A percentile compares a stretch with the other conserved stretches of the same genome.
Evolutionary conservation across 441 rosid species (phyloP).

Genomic region (Mallotus japonicus): DNA sequence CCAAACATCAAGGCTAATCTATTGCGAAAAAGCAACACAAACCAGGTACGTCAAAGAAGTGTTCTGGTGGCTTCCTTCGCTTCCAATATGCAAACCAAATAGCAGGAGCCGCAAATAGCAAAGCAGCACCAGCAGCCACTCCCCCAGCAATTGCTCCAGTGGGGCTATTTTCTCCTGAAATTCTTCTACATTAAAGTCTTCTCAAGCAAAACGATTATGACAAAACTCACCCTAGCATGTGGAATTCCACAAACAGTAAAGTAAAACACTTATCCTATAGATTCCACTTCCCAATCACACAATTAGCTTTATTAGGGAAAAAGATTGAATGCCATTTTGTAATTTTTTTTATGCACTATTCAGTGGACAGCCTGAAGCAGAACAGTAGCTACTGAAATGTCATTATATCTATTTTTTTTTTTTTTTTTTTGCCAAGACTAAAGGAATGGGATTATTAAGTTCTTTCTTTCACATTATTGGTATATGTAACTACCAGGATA

Average conservation of each 20-base stretch:
- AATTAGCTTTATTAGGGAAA: not conserved
- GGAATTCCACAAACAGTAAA: not conserved
- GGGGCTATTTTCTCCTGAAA: constrained; percentile 55
- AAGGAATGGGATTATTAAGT: not conserved
- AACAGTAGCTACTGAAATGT: not conserved
- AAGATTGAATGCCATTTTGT: not conserved
- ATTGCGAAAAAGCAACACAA: constrained; percentile 28
- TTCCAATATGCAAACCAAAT: constrained; percentile 89
- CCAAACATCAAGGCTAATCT: not conserved
- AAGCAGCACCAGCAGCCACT: constrained; percentile 91
- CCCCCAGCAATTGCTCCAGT: constrained; percentile 92
- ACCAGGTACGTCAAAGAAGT: constrained; percentile 91
- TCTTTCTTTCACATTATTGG: not conserved
- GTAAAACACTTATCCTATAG: not conserved
- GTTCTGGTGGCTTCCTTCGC: constrained; percentile 67
- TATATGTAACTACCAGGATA: constrained; percentile 50
- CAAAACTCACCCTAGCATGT: not conserved
- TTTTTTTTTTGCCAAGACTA: too few relatives aligned
- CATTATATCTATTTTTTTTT: too few relatives aligned
- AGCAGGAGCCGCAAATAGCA: constrained; percentile 85
- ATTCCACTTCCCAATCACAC: not conserved
- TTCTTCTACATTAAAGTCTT: not conserved
- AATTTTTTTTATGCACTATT: not conserved
- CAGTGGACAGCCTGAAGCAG: not conserved
- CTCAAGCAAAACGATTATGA: not conserved